Conservation (phyloP, 1,284 basidiomycete species). For the Dichomitus squalens region DNA sequence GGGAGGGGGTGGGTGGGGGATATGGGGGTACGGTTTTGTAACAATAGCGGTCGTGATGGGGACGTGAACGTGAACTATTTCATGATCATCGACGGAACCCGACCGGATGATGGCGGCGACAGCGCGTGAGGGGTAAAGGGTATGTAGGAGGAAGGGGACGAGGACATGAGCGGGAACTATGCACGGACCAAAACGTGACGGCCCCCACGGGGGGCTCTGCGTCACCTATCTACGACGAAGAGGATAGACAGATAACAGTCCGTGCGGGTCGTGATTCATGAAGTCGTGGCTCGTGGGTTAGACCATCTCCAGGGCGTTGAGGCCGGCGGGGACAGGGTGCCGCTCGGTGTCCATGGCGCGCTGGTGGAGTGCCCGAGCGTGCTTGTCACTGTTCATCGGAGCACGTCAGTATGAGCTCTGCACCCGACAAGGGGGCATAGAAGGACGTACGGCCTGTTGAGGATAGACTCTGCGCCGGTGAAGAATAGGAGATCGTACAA, state of each 20-base stretch:
- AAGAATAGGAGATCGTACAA: slow-evolving; percentile 57
- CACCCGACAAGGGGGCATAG: not conserved
- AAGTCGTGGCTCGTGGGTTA: not conserved
- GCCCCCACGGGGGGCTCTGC: not conserved
- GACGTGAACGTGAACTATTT: no score
- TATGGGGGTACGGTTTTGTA: not conserved
- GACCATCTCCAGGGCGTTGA: not conserved
- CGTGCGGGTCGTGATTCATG: not conserved
- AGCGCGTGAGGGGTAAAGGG: no score
- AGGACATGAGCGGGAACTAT: not conserved
- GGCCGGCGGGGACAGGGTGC: slow-evolving; percentile 19
- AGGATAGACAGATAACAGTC: not conserved
- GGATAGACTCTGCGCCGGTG: slow-evolving; percentile 52
- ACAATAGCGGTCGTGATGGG: no score
- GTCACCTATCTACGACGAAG: not conserved
- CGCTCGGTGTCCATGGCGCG: slow-evolving; percentile 23
- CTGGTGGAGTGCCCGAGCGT: slow-evolving; percentile 22
- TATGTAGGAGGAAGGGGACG: not conserved
- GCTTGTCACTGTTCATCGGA: slow-evolving; percentile 17
- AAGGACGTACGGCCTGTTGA: slow-evolving; percentile 52
- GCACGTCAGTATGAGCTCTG: not conserved
- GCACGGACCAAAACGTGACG: not conserved
- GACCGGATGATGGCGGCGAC: not conserved
- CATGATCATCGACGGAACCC: no score
- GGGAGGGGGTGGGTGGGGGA: not conserved